Base-by-base conservation (phyloP, 441 rosid genomes). In the Populus trichocarpa region DNA sequence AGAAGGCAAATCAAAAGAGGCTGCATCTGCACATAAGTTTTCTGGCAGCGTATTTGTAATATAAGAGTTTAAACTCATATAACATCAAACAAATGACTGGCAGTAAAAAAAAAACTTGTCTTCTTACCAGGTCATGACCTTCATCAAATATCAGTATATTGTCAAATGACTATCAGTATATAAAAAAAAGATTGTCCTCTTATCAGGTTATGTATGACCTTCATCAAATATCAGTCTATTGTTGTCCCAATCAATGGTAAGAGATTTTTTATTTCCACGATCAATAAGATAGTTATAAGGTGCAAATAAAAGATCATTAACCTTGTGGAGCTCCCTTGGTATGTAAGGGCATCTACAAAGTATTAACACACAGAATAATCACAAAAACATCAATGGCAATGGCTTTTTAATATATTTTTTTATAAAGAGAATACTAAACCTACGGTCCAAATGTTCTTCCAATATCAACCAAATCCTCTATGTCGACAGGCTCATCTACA, bases 181-280 rank as follows among this genome's bases (percentile, higher is more conserved):
- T 1, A 38, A 2, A 38, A 38, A 38, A 38, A 38, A 38, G 3
- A 26, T 26, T 5, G 71, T 84, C 30, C 70, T 79, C 97, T 89
- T 85, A 96, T 98, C 88, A 94, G 87, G 85, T 94, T n/a, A n/a
- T n/a, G n/a, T 96, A 92, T 94, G 99, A 80, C 98, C 98, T 88
- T 96, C 99, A 81, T 94, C 97, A 88, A 96, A 93, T 82, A 96
- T 96, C 72, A 96, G 84, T 83, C 93, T 70, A 84, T 94, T 85
- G 69, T 81, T 84, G 26, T 80, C 67, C 99, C 97, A 94, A 73
- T 88, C 84, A 77, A 96, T 75, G 25, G 84, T 86, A 67, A 94
- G 87, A 80, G 86, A 85, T 84, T 83, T 91, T 84, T 96, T 85
- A 80, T 86, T 78, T 22, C 88, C 88, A 82, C 82, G 89, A 86